Evolutionary conservation across 2,329 filamentous ascomycete species (phyloP).

Genomic region (Harringtonia lauricola): DNA sequence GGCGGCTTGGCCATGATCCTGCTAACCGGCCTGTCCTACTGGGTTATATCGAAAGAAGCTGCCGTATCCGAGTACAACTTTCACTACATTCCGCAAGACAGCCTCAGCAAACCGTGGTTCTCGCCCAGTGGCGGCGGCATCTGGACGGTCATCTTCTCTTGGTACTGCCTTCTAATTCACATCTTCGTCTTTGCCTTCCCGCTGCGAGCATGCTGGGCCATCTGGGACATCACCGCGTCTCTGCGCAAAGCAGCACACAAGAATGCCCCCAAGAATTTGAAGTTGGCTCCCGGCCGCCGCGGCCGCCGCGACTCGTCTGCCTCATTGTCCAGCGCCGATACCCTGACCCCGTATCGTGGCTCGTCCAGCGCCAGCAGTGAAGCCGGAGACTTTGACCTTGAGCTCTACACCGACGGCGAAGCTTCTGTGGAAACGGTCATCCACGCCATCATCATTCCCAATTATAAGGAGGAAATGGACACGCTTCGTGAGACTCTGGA

Average conservation of each 20-base stretch:
- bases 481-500: constrained; percentile 58
- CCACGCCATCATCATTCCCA: constrained; percentile 60
- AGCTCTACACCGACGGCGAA: constrained; percentile 31
- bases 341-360: constrained; percentile 35
- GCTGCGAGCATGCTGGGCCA: constrained; percentile 48
- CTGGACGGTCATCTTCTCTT: constrained; percentile 46
- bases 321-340: constrained; percentile 46
- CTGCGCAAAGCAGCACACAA: constrained; percentile 33
- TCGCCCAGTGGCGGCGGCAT: constrained; percentile 31
- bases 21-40: constrained; percentile 39
- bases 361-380: constrained; percentile 38
- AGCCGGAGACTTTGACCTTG: constrained; percentile 37
- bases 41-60: constrained; percentile 41
- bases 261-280: constrained; percentile 35
- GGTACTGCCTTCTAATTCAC: constrained; percentile 56
- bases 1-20: constrained; percentile 44
- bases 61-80: constrained; percentile 30
- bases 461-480: constrained; percentile 63
- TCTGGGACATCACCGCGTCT: constrained; percentile 43
- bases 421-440: constrained; percentile 36
- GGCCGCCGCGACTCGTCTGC: constrained; percentile 42
- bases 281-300: constrained; percentile 31
- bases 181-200: constrained; percentile 53
- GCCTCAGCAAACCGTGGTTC: constrained; percentile 22
- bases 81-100: constrained; percentile 29